Evolutionary conservation across 345 rosid genomes (phyloP), one percentile per base, ranked within the genome.

Genomic region (Turritis glabra): DNA sequence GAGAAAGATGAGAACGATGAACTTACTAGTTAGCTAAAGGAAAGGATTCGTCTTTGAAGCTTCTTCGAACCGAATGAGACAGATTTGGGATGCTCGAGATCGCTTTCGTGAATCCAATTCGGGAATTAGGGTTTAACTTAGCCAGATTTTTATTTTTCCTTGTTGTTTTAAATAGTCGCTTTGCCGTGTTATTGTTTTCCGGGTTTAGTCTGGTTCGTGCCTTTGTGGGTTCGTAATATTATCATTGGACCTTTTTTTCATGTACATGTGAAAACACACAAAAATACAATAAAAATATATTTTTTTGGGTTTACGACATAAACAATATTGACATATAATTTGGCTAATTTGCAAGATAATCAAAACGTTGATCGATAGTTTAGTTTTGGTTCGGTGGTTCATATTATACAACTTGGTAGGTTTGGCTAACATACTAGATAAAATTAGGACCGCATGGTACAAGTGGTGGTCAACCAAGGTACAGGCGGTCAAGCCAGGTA

Each of bases 71-170:
- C 25, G 55, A 43, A 43, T 29, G 21, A 4, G 46, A 23, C 1
- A 37, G 46, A 70, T 59, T 68, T 57, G 23, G 54, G 17, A 55
- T 69, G 44, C 40, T 60, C 30, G 50, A 55, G 66, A 73, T 54
- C 55, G 46, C 55, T 47, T 46, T 23, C 5, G 37, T 33, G 67
- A 55, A 23, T 74, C 58, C 66, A 30, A 65, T 73, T 74, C 56
- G 72, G 77, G 77, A 46, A 65, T 74, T 74, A 74, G 77, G 77
- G 77, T 65, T 74, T 55, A n/a, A 64, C 29, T 17, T 25, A 0
- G 33, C 64, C 33, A 5, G 30, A 19, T 32, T 46, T 46, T 22
- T n/a, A n/a, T n/a, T 1, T 5, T 47, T 22, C 14, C 0, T 47
- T 55, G 38, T 54, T 7, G 2, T 23, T 67, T 50, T 53, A 13